phyloP scores from a whole-genome alignment of 2,329 filamentous ascomycete species.

The Nigrospora oryzae region DNA sequence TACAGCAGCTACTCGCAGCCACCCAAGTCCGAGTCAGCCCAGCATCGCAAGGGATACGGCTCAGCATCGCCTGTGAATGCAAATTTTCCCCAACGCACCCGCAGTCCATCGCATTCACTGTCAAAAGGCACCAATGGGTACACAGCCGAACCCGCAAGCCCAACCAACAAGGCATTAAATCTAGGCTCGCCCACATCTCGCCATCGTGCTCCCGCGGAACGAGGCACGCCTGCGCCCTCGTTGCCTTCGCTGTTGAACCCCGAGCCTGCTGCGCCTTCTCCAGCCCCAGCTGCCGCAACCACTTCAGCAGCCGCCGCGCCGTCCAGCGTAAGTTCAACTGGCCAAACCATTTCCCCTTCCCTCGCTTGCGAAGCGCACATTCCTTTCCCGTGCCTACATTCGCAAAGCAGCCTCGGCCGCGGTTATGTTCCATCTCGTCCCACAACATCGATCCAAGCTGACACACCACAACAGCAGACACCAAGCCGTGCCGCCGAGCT shows the following conservation, averaged over 20 bases:
- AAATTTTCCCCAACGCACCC: conserved; percentile 17
- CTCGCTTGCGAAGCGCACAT: no score
- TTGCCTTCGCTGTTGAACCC: conserved; percentile 23
- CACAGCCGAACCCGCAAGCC: conserved; percentile 13
- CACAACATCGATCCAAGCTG: background rate
- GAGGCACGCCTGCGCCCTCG: conserved; percentile 18
- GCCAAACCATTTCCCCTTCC: no score
- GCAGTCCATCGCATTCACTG: conserved; percentile 22
- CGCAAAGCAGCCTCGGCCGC: no score
- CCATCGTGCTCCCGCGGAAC: conserved; percentile 14
- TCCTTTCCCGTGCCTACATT: no score
- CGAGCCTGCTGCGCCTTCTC: conserved; percentile 14
- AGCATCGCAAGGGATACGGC: conserved; percentile 22
- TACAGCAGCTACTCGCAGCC: conserved; percentile 34
- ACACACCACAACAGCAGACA: conserved; percentile 36
- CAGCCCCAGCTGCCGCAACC: conserved; percentile 9
- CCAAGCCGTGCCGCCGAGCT: conserved; percentile 70
- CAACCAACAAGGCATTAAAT: conserved; percentile 19
- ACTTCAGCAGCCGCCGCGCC: conserved; percentile 9
- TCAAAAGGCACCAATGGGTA: conserved; percentile 19
- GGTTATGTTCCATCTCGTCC: no score
- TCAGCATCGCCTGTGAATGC: conserved; percentile 18
- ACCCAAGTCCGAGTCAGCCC: conserved; percentile 27
- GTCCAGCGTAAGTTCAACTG: conserved; percentile 17
- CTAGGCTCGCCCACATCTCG: conserved; percentile 19